These are phyloP conservation scores for Candida broadrunensis DNA, from an alignment of 805 yeast species.

Conservation along the genomic window DNA sequence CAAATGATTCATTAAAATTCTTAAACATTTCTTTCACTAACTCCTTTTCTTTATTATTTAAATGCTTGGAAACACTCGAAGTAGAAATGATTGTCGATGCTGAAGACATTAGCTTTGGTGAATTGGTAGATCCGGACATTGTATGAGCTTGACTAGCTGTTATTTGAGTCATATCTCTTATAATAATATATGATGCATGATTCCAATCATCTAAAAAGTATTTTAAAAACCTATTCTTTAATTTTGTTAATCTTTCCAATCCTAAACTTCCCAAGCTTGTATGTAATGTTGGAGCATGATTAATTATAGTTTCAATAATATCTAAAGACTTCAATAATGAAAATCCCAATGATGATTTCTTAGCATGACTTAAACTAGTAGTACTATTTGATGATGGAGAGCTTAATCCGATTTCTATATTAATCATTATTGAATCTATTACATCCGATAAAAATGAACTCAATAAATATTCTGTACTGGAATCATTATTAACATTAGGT, in stretches of 20 bases:
- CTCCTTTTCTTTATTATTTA: constrained; percentile 71
- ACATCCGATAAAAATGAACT: constrained; percentile 73
- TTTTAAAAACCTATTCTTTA: constrained; percentile 72
- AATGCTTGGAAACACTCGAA: constrained; percentile 10
- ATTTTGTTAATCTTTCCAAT: constrained; percentile 56
- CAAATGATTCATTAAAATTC: constrained; percentile 80
- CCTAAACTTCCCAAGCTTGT: constrained; percentile 60
- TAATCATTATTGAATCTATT: constrained; percentile 67
- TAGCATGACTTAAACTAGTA: constrained; percentile 13
- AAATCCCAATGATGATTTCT: constrained; percentile 59
- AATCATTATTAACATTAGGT: constrained; percentile 30
- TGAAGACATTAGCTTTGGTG: background rate
- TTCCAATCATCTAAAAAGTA: constrained; percentile 79
- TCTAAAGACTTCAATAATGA: constrained; percentile 68
- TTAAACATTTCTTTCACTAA: constrained; percentile 80
- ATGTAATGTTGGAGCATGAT: constrained; percentile 51
- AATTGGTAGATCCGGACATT: constrained; percentile 6
- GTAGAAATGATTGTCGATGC: background rate
- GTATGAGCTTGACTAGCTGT: constrained; percentile 4
- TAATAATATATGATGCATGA: constrained; percentile 66
- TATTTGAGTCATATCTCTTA: constrained; percentile 61
- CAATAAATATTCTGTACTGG: constrained; percentile 49
- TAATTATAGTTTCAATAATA: constrained; percentile 70
- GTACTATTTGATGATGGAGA: constrained; percentile 10
- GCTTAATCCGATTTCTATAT: constrained; percentile 58